Evolutionary conservation across 768 basidiomycete genomes (phyloP).

Genomic region (Postia placenta): DNA sequence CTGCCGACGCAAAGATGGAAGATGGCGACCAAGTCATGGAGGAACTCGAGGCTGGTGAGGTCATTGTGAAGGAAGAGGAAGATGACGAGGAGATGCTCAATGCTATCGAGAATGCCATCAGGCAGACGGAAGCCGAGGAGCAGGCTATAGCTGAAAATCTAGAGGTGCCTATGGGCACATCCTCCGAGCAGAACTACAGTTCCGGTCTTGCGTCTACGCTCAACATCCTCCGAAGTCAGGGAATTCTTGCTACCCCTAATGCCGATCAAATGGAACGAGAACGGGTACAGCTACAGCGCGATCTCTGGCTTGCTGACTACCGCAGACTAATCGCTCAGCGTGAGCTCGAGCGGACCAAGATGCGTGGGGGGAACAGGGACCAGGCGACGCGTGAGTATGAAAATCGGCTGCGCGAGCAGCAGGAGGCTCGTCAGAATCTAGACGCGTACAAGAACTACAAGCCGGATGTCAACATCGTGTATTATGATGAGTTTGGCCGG

Average conservation of each 20-base stretch:
- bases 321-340: constrained; percentile 69
- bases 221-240: constrained; percentile 85
- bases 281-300: constrained; percentile 73
- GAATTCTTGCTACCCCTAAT: constrained; percentile 64
- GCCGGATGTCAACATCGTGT: constrained; percentile 93
- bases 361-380: constrained; percentile 80
- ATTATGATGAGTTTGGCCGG: constrained; percentile 94
- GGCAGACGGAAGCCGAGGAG: constrained; percentile 55
- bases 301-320: constrained; percentile 87
- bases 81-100: constrained; percentile 73
- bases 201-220: constrained; percentile 87
- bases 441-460: constrained; percentile 92
- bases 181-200: constrained; percentile 71
- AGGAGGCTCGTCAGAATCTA: constrained; percentile 76
- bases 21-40: constrained; percentile 57
- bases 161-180: constrained; percentile 51
- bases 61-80: constrained; percentile 74
- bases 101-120: constrained; percentile 65
- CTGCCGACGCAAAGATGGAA: constrained; percentile 45
- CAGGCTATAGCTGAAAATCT: constrained; percentile 26
- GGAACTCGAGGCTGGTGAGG: constrained; percentile 80
- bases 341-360: constrained; percentile 71
- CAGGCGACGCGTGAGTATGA: constrained; percentile 94
- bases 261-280: constrained; percentile 74
- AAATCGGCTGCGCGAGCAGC: constrained; percentile 86